Evolutionary conservation across 306 rosid genomes (phyloP).

Genomic region (Lupinus albus): DNA sequence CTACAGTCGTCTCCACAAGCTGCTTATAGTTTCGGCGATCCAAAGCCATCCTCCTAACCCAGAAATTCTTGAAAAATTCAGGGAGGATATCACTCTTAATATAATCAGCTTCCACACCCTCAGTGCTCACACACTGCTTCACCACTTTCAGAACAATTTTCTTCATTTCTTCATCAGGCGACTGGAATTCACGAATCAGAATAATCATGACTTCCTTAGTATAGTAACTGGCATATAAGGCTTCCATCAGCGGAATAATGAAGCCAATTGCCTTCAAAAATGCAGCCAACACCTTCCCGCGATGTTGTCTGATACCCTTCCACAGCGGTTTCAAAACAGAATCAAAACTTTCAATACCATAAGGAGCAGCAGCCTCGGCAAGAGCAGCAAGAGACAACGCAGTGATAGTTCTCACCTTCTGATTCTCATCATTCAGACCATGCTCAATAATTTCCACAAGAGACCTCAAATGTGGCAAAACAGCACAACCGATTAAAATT

Average conservation of each 20-base stretch:
- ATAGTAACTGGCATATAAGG: slow-evolving; percentile 74
- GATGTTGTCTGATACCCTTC: slow-evolving; percentile 84
- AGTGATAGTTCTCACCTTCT: slow-evolving; percentile 79
- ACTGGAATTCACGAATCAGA: slow-evolving; percentile 75
- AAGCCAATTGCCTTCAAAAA: slow-evolving; percentile 78
- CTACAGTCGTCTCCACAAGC: slow-evolving; percentile 79
- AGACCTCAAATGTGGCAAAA: slow-evolving; percentile 69
- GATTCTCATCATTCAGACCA: slow-evolving; percentile 77
- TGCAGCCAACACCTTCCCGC: slow-evolving; percentile 84
- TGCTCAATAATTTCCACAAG: slow-evolving; percentile 78
- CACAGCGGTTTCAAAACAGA: slow-evolving; percentile 76
- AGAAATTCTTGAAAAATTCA: slow-evolving; percentile 69
- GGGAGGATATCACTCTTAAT: slow-evolving; percentile 73
- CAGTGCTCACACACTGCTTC: slow-evolving; percentile 82
- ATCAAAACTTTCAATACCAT: slow-evolving; percentile 81
- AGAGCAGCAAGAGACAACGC: slow-evolving; percentile 80
- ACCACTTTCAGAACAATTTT: slow-evolving; percentile 80
- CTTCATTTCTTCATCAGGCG: slow-evolving; percentile 87
- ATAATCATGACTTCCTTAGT: slow-evolving; percentile 79
- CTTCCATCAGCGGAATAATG: slow-evolving; percentile 78
- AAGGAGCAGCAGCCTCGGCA: slow-evolving; percentile 83
- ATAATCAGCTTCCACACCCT: slow-evolving; percentile 79
- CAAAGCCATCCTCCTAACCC: slow-evolving; percentile 87
- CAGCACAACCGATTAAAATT: slow-evolving; percentile 78
- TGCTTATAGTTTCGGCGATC: slow-evolving; percentile 76